Evolutionary conservation across 805 yeast genomes (phyloP), one percentile per base, ranked within the genome.

Genomic region (Saturnispora quitensis): DNA sequence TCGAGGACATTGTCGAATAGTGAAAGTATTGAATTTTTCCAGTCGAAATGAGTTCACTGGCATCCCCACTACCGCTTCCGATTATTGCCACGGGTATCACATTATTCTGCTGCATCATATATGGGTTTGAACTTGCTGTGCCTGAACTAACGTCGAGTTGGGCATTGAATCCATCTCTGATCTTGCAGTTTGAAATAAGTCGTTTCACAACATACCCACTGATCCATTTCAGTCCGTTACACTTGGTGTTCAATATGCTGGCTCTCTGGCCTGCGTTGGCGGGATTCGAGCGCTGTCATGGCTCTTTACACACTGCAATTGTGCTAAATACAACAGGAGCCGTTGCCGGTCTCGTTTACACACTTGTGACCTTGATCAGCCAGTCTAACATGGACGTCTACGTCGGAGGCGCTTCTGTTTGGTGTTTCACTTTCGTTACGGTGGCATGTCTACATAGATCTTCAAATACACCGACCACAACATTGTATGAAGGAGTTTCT

Each of bases 271-370:
- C 84, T 0, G 80, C 86, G 20, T 64, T 88, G 59, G 71, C 82
- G 12, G 71, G 73, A 48, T 89, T 82, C 65, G 97, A 89, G 70
- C 69, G 74, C 51, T 63, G 68, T 22, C 84, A 87, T 60, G 97
- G 97, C 5, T 88, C 97, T 0, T 84, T 89, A 3, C 80, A 87
- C 65, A 85, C 96, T 4, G 96, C 95, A 4, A 72, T 89, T 45
- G 82, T 89, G 15, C 70, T 89, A 52, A 89, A 88, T 63, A 61
- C 86, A 25, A 66, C 84, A 47, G 86, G 95, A 2, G 81, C 84
- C 1, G 65, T 79, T 4, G 75, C 91, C 2, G 96, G 85, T 4
- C 60, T 87, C 40, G 76, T 78, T 44, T 84, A 77, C 66, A 77
- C 84, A 59, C n/a, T 80, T 7, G 62, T 78, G 4, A 82, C 84